These are phyloP conservation scores for Fusarium neocosmosporiellum DNA, from an alignment of 2,329 filamentous ascomycete species.

Conservation along the genomic window DNA sequence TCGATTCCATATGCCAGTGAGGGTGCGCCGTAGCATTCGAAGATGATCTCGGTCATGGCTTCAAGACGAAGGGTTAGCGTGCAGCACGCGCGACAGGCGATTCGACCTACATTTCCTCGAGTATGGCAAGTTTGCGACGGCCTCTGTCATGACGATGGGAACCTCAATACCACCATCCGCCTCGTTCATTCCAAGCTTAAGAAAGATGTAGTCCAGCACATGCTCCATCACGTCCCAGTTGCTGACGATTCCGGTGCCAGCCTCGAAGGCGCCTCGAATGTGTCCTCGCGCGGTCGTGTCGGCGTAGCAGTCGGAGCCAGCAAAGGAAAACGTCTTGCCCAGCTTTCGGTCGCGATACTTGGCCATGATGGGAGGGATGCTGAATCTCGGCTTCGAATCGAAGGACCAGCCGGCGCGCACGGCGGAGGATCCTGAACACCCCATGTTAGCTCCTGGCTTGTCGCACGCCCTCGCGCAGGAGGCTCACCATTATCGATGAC, in stretches of 20 bases:
- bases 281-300: conserved; percentile 94
- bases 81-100: neutral
- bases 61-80: conserved; percentile 34
- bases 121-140: conserved; percentile 90
- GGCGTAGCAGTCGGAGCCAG: conserved; percentile 91
- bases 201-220: conserved; percentile 91
- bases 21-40: conserved; percentile 93
- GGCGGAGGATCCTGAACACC: conserved; percentile 77
- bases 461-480: conserved; percentile 16
- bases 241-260: conserved; percentile 88
- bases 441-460: conserved; percentile 32
- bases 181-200: conserved; percentile 90
- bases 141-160: conserved; percentile 95
- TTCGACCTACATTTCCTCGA: conserved; percentile 79
- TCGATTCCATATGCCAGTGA: conserved; percentile 95
- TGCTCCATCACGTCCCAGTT: conserved; percentile 99
- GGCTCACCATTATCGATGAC: conserved; percentile 94
- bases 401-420: conserved; percentile 97
- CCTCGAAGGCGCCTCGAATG: conserved; percentile 90
- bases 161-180: conserved; percentile 80
- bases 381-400: conserved; percentile 82
- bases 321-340: conserved; percentile 90
- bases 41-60: conserved; percentile 98
- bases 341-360: conserved; percentile 96
- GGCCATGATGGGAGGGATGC: conserved; percentile 89